Evolutionary conservation across 202 grass and related monocot species (phyloP).

Genomic region (Panicum hallii): DNA sequence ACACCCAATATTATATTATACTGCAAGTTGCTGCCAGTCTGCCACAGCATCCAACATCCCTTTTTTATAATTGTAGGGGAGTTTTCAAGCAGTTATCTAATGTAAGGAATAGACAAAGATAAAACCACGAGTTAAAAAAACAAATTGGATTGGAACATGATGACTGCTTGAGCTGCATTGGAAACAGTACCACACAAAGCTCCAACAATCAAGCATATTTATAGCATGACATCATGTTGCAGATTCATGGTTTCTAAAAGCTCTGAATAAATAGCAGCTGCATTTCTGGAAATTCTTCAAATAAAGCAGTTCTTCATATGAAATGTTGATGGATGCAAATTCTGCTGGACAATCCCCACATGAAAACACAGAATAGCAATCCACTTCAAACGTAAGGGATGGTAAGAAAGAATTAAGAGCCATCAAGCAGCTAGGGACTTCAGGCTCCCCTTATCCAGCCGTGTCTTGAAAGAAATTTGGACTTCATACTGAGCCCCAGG

Average conservation of each 20-base stretch:
- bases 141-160: not conserved
- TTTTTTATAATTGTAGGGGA: not conserved
- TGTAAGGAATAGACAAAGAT: not conserved
- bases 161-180: not conserved
- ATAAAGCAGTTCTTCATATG: not conserved
- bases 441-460: constrained; percentile 40
- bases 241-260: not conserved
- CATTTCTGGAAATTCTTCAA: not conserved
- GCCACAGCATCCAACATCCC: no score
- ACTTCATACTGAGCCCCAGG: constrained; percentile 64
- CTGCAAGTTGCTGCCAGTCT: no score
- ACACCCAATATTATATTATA: no score
- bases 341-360: not conserved
- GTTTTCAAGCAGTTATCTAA: not conserved
- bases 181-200: not conserved
- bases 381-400: not conserved
- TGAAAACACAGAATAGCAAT: not conserved
- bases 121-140: not conserved
- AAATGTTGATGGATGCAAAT: constrained; percentile 16
- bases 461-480: constrained; percentile 58
- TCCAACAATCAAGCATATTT: not conserved
- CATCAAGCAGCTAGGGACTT: constrained; percentile 16
- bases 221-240: not conserved
- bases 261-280: constrained; percentile 5
- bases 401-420: not conserved